Conservation (phyloP, 208 protist species). For the Acanthamoeba sp. region DNA sequence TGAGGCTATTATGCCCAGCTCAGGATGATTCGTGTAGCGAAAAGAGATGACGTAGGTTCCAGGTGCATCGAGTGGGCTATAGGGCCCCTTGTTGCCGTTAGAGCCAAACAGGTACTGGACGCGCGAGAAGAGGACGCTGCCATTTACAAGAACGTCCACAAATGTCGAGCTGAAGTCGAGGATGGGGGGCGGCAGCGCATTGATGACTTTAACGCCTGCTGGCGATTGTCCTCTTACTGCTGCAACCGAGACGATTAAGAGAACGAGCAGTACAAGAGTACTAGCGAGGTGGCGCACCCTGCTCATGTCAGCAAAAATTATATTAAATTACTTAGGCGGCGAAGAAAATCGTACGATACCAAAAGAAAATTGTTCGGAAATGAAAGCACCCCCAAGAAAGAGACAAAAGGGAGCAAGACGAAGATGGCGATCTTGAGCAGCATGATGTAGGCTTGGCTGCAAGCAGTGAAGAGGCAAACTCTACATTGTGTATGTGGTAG, state of each 20-base stretch:
- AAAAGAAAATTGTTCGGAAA: too few species aligned
- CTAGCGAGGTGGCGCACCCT: too few species aligned
- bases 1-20: neutral
- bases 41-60: neutral
- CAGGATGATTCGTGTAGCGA: neutral
- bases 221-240: neutral
- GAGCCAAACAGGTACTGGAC: slow-evolving; percentile 20
- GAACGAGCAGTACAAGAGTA: neutral
- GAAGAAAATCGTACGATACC: too few species aligned
- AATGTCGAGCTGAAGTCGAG: neutral
- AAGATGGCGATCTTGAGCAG: too few species aligned
- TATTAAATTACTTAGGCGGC: too few species aligned
- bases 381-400: too few species aligned
- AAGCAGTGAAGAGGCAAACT: too few species aligned
- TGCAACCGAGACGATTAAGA: neutral
- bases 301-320: too few species aligned
- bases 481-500: too few species aligned
- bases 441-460: too few species aligned
- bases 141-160: neutral
- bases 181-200: slow-evolving; percentile 9
- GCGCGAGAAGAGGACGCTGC: neutral
- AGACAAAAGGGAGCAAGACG: too few species aligned
- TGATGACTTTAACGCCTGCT: neutral
- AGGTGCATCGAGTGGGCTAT: neutral
- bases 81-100: neutral